phyloP scores from a whole-genome alignment of 495 filamentous ascomycete genomes.

The Trichoderma erinaceum region DNA sequence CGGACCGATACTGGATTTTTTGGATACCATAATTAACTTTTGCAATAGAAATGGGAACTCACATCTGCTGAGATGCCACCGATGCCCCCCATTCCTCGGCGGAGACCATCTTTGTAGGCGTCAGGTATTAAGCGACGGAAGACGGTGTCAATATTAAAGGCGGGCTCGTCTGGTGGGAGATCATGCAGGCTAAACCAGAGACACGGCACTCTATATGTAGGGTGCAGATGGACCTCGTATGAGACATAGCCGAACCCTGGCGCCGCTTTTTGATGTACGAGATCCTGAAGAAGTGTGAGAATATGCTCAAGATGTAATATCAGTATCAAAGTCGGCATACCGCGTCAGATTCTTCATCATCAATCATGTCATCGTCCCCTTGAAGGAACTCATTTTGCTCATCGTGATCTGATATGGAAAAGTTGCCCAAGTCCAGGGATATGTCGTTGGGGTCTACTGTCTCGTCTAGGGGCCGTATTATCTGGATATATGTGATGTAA shows the following conservation, averaged over 20 bases:
- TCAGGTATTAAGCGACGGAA: constrained; percentile 65
- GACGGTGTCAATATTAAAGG: constrained; percentile 55
- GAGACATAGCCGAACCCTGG: constrained; percentile 44
- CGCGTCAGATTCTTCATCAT: constrained; percentile 44
- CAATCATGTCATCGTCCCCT: constrained; percentile 31
- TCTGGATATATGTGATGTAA: constrained; percentile 41
- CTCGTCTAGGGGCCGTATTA: constrained; percentile 39
- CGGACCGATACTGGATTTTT: constrained; percentile 18
- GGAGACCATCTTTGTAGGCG: constrained; percentile 50
- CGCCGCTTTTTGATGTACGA: constrained; percentile 21
- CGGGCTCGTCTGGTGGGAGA: constrained; percentile 34
- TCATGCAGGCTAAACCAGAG: constrained; percentile 52
- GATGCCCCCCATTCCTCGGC: constrained; percentile 51
- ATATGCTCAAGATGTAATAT: background rate
- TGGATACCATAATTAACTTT: constrained; percentile 38
- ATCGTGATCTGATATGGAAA: constrained; percentile 28
- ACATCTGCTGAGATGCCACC: constrained; percentile 74
- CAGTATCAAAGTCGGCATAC: constrained; percentile 23
- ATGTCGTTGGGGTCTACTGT: constrained; percentile 38
- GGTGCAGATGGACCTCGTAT: constrained; percentile 56
- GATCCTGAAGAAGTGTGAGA: constrained; percentile 34
- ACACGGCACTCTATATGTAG: constrained; percentile 51
- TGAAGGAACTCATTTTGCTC: constrained; percentile 10
- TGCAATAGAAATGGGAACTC: constrained; percentile 37
- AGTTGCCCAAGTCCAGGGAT: constrained; percentile 30